These are phyloP conservation scores for Rhododendron griersonianum DNA, from an alignment of 148 eudicot species.

Conservation along the genomic window DNA sequence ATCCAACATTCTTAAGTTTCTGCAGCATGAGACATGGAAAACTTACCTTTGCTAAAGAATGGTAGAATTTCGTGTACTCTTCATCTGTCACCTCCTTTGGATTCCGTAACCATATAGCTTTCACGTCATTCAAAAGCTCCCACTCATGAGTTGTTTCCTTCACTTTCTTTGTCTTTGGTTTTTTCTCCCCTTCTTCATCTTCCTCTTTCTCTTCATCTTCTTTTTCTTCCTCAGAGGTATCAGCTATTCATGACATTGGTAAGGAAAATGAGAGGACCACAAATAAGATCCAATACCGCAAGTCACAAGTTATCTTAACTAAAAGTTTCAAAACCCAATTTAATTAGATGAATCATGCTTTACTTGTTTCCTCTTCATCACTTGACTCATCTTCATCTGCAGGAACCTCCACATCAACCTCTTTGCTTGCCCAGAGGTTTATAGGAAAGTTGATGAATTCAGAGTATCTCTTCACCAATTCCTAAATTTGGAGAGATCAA, in stretches of 20 bases:
- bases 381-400: conserved; percentile 88
- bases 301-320: not conserved
- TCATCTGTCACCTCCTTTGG: conserved; percentile 99
- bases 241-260: conserved; percentile 42
- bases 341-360: conserved; percentile 15
- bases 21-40: not conserved
- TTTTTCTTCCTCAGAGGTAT: conserved; percentile 63
- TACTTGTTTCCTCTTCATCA: conserved; percentile 86
- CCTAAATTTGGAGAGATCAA: conserved; percentile 37
- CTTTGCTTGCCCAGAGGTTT: conserved; percentile 88
- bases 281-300: not conserved
- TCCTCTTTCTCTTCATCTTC: conserved; percentile 59
- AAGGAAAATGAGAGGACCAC: not conserved
- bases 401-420: conserved; percentile 91
- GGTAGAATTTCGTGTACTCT: conserved; percentile 91
- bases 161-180: conserved; percentile 80
- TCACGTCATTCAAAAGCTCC: conserved; percentile 96
- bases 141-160: conserved; percentile 86
- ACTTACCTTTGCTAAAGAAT: conserved; percentile 81
- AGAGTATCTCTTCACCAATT: conserved; percentile 87
- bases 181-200: conserved; percentile 78
- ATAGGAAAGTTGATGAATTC: conserved; percentile 98
- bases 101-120: conserved; percentile 91
- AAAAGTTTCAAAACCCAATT: not conserved
- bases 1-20: not conserved